Evolutionary conservation across 2,329 filamentous ascomycete genomes (phyloP), one percentile per base, ranked within the genome.

Genomic region (Sodiomyces alkalinus): DNA sequence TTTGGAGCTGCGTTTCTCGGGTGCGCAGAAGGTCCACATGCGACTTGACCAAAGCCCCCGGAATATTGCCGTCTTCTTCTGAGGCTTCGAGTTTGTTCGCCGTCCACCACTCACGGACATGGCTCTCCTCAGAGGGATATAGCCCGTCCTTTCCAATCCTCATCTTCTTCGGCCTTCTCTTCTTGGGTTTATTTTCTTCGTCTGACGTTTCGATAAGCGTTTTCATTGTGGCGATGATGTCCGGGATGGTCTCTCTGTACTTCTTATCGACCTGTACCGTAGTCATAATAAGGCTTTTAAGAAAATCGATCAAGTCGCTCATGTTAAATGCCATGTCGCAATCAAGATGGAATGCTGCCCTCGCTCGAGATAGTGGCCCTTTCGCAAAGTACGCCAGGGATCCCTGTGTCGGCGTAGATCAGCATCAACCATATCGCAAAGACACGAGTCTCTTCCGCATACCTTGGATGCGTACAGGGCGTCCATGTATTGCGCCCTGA

Each of bases 311-410:
- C 12, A 86, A 55, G 27, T 82, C 69, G 15, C 56, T 53, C 49
- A 76, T 70, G 22, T 73, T 61, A 13, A 75, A 52, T 14, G 62
- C 67, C 6, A 64, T 56, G 45, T 76, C 69, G 28, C 67, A 66
- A 35, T 73, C 66, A 10, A 72, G 53, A 32, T 74, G 69, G 37
- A 82, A 82, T 10, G 74, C 68, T 26, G 75, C 77, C 33, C 80
- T 68, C 25, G 79, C 75, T 40, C 80, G 67, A 24, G 80, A 81
- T 13, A 90, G 56, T 2, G 81, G 79, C 1, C 80, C 81, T 55
- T 90, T 90, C 13, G 76, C 76, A 50, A 87, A 86, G 49, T 86
- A 90, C 33, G 80, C 80, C 32, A 87, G 55, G 4, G 80, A 82
- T 19, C 78, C 80, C 64, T 80, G 23, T 7, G 17, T 4, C 3